Percentiles rank a stretch among this genome's conserved stretches.
Conservation (phyloP, 176 grass and related monocot genomes). For the Oryza australiensis region DNA sequence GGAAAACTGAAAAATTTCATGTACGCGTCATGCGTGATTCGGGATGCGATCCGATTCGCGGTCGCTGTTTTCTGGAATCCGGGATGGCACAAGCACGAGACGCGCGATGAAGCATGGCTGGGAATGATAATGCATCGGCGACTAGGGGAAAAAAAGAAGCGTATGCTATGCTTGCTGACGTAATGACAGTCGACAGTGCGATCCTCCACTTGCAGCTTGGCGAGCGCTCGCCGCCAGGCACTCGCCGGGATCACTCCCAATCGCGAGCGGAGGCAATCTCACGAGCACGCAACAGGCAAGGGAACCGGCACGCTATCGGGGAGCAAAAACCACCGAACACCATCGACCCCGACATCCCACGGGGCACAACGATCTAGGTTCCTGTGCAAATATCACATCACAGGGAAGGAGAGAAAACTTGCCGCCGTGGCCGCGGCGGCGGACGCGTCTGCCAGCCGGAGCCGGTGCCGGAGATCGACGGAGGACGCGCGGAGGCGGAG, state of each 20-base stretch:
- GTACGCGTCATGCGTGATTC: background rate
- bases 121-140: background rate
- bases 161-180: background rate
- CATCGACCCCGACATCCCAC: background rate
- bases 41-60: background rate
- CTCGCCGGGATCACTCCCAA: background rate
- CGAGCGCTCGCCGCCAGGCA: background rate
- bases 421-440: conserved; percentile 5
- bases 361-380: too few species aligned
- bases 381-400: background rate
- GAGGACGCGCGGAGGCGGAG: background rate
- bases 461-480: background rate
- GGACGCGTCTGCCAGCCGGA: background rate
- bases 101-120: background rate
- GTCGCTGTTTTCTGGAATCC: background rate
- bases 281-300: background rate
- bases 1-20: background rate
- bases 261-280: background rate
- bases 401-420: background rate
- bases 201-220: background rate
- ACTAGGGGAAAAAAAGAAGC: background rate
- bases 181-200: background rate
- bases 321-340: background rate
- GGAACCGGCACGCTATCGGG: background rate
- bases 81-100: background rate